Percentiles rank a stretch among this genome's conserved stretches.
Evolutionary conservation across 176 grass and related monocot genomes (phyloP).

Genomic region (Paspalum notatum): DNA sequence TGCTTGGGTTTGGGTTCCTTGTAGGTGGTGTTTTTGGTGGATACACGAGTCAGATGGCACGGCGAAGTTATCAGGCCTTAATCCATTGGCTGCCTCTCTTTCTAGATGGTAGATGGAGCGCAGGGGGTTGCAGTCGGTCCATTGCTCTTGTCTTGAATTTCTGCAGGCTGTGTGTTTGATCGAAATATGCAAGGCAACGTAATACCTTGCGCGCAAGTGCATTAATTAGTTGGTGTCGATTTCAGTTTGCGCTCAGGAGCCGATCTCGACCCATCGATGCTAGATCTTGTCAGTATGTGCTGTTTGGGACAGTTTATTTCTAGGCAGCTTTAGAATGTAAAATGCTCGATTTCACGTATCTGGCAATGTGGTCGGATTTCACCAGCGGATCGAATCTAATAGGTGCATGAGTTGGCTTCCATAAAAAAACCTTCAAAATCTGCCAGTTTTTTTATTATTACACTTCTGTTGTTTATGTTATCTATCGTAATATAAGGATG

Average conservation of each 20-base stretch:
- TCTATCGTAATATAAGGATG: background rate
- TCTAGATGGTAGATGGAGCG: background rate
- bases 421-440: background rate
- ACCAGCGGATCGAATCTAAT: background rate
- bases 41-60: background rate
- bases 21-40: background rate
- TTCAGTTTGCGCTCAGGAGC: background rate
- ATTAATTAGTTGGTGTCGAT: background rate
- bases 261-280: background rate
- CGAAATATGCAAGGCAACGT: background rate
- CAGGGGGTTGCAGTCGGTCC: background rate
- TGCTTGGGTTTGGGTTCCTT: background rate
- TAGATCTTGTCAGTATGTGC: background rate
- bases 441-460: background rate
- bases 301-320: background rate
- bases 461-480: background rate
- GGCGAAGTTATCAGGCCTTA: background rate
- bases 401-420: background rate
- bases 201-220: background rate
- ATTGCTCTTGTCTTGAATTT: background rate
- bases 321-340: background rate
- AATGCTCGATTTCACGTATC: background rate
- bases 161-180: background rate
- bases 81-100: background rate
- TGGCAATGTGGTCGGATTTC: background rate